These are phyloP conservation scores for Kwoniella europaea DNA, from an alignment of 768 basidiomycete species.

Conservation along the genomic window DNA sequence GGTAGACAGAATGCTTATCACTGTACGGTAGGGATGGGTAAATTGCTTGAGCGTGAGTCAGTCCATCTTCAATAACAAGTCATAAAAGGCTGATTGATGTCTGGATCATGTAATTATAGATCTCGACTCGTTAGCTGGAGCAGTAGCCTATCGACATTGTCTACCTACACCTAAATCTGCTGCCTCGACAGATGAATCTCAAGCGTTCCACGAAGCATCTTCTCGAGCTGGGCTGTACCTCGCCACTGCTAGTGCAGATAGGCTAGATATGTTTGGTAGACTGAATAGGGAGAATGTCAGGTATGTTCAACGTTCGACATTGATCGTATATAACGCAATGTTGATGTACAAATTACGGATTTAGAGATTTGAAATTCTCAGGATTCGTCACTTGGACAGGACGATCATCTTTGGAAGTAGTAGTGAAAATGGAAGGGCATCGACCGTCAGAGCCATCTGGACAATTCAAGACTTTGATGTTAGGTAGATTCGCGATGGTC, in stretches of 20 bases:
- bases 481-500: conserved; percentile 89
- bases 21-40: conserved; percentile 48
- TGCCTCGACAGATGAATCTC: conserved; percentile 19
- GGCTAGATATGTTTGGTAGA: conserved; percentile 59
- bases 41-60: conserved; percentile 52
- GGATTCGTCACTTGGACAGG: conserved; percentile 84
- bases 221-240: conserved; percentile 75
- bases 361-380: conserved; percentile 69
- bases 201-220: conserved; percentile 64
- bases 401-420: conserved; percentile 79
- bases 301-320: conserved; percentile 21
- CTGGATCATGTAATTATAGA: conserved; percentile 57
- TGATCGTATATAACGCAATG: no score
- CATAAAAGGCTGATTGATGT: neutral
- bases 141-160: conserved; percentile 77
- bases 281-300: conserved; percentile 51
- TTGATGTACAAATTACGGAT: no score
- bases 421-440: conserved; percentile 78
- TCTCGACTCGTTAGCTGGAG: conserved; percentile 81
- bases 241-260: conserved; percentile 81
- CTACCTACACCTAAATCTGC: conserved; percentile 34
- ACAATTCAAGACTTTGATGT: conserved; percentile 62
- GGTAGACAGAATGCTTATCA: neutral
- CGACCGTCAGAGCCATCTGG: conserved; percentile 62
- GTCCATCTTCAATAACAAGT: neutral